Evolutionary conservation across 495 filamentous ascomycete species (phyloP), one percentile per base, ranked within the genome.

Genomic region (Aspergillus indologenus): DNA sequence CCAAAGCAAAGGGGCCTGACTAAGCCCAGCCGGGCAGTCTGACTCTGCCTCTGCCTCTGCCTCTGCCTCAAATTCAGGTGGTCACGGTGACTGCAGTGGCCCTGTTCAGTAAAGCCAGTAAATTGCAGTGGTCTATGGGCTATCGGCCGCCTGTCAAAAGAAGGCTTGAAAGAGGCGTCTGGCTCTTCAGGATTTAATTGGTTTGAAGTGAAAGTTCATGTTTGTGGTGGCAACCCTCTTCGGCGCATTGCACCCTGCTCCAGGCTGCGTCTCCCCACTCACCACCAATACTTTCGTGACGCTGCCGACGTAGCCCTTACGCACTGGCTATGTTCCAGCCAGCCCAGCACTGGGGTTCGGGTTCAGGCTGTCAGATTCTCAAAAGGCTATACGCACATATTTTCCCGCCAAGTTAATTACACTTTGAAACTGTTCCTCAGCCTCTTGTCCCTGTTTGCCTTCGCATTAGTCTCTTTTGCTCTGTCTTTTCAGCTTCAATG

Each of bases 1-100:
- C 9, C 9, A 29, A 29, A 9, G 3, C 9, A 29, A 4, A 40
- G 2, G 56, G 0, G 1, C 1, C 22, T 68, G 65, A 68, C 62
- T 68, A 56, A 65, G 60, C 65, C 44, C 12, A 5, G 20, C 18
- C 15, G n/a, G 18, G 23, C 20, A 15, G 22, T 17, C 48, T 51
- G 17, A 2, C n/a, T n/a, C n/a, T n/a, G n/a, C n/a, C n/a, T n/a
- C n/a, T n/a, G n/a, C n/a, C n/a, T n/a, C n/a, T n/a, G n/a, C n/a
- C n/a, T n/a, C n/a, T n/a, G n/a, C n/a, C n/a, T n/a, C n/a, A n/a
- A n/a, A n/a, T n/a, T n/a, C n/a, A n/a, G n/a, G 11, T 22, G 21
- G 45, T 5, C 19, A 3, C 45, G 21, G 19, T 47, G 44, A 29
- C 12, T 40, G 34, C n/a, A n/a, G n/a, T n/a, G n/a, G n/a, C n/a